These are phyloP conservation scores for Parascedosporium putredinis DNA, from an alignment of 2,329 filamentous ascomycete genomes.

Conservation along the genomic window DNA sequence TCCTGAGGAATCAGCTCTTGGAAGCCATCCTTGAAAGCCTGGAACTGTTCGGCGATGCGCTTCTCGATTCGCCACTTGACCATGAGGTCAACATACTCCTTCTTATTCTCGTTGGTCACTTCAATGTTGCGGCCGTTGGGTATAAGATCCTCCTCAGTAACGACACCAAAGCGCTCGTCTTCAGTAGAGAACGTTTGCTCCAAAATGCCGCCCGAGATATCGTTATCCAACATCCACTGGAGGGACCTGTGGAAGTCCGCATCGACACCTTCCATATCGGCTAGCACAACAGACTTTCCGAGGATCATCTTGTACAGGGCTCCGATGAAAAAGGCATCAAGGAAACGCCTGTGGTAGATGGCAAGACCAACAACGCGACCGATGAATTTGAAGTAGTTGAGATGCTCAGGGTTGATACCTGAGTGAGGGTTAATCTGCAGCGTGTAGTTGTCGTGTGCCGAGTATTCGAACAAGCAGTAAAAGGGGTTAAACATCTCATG, in stretches of 20 bases:
- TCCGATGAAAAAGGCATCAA: slow-evolving; percentile 98
- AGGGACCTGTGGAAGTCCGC: slow-evolving; percentile 94
- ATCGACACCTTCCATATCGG: slow-evolving; percentile 98
- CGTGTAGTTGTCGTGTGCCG: slow-evolving; percentile 98
- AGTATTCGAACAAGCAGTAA: slow-evolving; percentile 99
- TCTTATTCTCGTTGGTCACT: slow-evolving; percentile 97
- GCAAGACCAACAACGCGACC: slow-evolving; percentile 92
- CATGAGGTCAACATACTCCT: slow-evolving; percentile 96
- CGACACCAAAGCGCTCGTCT: slow-evolving; percentile 92
- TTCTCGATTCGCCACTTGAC: slow-evolving; percentile 99
- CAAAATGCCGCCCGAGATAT: slow-evolving; percentile 82
- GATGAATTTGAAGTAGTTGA: slow-evolving; percentile 99
- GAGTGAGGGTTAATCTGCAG: slow-evolving; percentile 99
- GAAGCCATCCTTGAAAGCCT: slow-evolving; percentile 94
- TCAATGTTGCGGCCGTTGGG: slow-evolving; percentile 83
- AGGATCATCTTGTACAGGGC: slow-evolving; percentile 99
- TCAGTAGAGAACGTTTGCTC: slow-evolving; percentile 96
- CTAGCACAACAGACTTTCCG: slow-evolving; percentile 79
- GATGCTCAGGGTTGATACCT: slow-evolving; percentile 96
- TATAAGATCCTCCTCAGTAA: slow-evolving; percentile 88
- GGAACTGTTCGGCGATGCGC: slow-evolving; percentile 95
- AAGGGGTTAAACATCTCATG: slow-evolving; percentile 99
- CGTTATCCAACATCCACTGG: slow-evolving; percentile 96
- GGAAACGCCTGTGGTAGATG: slow-evolving; percentile 94
- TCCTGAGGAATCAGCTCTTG: slow-evolving; percentile 95